Base-by-base conservation (phyloP, 2,329 filamentous ascomycete genomes). In the Ramichloridium luteum region DNA sequence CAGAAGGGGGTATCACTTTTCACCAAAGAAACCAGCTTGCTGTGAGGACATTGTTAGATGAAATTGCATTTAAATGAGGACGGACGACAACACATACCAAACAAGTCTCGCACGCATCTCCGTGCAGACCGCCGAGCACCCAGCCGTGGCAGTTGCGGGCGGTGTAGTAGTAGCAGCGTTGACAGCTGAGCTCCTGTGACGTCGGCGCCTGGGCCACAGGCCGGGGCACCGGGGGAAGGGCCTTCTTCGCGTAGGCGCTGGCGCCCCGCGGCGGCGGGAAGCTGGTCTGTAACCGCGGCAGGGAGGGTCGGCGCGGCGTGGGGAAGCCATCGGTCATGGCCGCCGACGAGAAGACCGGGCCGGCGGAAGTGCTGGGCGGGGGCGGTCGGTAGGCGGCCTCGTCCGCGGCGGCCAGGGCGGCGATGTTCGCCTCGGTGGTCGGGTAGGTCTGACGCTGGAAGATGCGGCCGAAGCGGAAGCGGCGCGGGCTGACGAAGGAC, bases 141-240 rank as follows among this genome's bases (percentile, higher is more conserved):
- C 47, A 56, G 15, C 53, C 53, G 27, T 53, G 49, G 40, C 53
- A 56, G 34, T 54, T 49, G 14, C 53, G 44, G 16, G 53, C 51
- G 13, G 45, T 47, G 36, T 46, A 54, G 45, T 56, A 56, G 37
- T 56, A 55, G 44, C 53, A 56, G 11, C 46, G 48, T 25, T 49
- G 47, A 31, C 49, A 56, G 22, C 39, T 50, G 10, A 55, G 35
- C 27, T 55, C 51, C n/a, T 44, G 36, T 6, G 36, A 13, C 16
- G 20, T 35, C 16, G 14, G 25, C 22, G 13, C 34, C 9, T 40
- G 22, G 11, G 29, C 13, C 6, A 16, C 12, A 3, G 34, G 39
- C 28, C 39, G 39, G 11, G 43, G 43, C 12, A 44, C 28, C 12
- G 41, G 35, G 13, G 43, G 43, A 8, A 46, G 25, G n/a, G 43